Conservation (phyloP, 257 asterid species). For the Pogostemon cablin region DNA sequence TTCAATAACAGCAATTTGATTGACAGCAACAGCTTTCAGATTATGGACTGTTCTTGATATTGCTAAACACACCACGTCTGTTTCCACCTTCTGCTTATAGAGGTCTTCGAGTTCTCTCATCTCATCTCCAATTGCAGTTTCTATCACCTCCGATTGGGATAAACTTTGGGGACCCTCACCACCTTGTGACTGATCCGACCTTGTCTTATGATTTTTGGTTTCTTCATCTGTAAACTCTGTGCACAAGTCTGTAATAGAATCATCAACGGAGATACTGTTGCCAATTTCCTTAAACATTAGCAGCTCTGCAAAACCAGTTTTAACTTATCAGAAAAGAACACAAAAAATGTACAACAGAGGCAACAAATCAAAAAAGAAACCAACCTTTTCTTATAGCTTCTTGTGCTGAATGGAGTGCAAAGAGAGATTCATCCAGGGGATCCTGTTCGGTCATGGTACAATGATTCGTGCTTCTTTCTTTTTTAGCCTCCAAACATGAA, state of each 20-base stretch:
- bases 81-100: conserved; percentile 72
- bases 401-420: conserved; percentile 54
- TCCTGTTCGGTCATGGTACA: conserved; percentile 49
- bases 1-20: conserved; percentile 57
- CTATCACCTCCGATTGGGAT: conserved; percentile 42
- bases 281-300: conserved; percentile 46
- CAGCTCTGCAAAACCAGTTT: conserved; percentile 45
- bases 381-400: conserved; percentile 73
- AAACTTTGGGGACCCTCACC: conserved; percentile 28
- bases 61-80: conserved; percentile 65
- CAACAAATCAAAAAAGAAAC: conserved; percentile 25
- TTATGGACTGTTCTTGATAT: conserved; percentile 51
- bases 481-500: conserved; percentile 54
- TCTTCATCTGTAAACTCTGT: conserved; percentile 26
- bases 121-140: conserved; percentile 32
- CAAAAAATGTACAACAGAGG: not conserved
- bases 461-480: conserved; percentile 51
- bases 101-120: conserved; percentile 58
- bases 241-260: conserved; percentile 33
- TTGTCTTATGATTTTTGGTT: conserved; percentile 32
- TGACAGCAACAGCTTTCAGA: conserved; percentile 45
- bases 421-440: conserved; percentile 52
- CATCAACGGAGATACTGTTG: conserved; percentile 39
- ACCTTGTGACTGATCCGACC: conserved; percentile 32
- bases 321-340: conserved; percentile 27